Percentiles rank a stretch among this genome's conserved stretches.
Evolutionary conservation across 169 alveolate genomes (phyloP).

Genomic region (Eimeria maxima): DNA sequence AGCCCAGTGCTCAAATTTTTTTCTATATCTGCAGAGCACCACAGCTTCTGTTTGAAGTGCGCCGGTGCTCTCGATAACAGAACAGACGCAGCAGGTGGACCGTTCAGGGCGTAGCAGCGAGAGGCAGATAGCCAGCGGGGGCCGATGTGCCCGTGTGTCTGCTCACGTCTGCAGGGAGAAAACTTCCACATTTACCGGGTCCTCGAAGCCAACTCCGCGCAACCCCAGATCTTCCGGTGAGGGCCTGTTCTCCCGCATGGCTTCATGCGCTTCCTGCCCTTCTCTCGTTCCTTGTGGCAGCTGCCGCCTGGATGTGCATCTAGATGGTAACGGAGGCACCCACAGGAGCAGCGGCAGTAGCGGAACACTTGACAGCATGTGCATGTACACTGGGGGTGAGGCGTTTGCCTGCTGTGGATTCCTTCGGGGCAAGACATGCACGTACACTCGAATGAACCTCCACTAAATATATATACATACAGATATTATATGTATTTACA

Average conservation of each 20-base stretch:
- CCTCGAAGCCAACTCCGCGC: slow-evolving; percentile 23
- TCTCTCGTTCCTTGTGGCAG: not conserved
- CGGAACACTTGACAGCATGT: not conserved
- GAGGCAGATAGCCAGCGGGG: not conserved
- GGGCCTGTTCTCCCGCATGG: not conserved
- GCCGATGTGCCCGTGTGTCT: not conserved
- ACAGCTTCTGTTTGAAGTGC: too few relatives aligned
- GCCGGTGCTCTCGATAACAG: too few relatives aligned
- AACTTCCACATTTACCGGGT: slow-evolving; percentile 71
- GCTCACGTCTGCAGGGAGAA: slow-evolving; percentile 29
- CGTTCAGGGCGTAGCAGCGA: not conserved
- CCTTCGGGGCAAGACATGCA: too few relatives aligned
- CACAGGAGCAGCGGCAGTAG: not conserved
- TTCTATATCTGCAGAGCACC: too few relatives aligned
- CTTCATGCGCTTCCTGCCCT: not conserved
- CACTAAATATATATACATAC: too few relatives aligned
- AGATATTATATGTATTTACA: not conserved
- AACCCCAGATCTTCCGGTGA: slow-evolving; percentile 68
- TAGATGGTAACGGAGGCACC: not conserved
- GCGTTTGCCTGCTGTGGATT: too few relatives aligned
- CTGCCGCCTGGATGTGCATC: not conserved
- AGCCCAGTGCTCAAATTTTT: too few relatives aligned
- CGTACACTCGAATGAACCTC: too few relatives aligned
- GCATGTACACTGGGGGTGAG: too few relatives aligned
- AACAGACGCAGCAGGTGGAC: not conserved